Evolutionary conservation across 176 grass and related monocot species (phyloP).

Genomic region (Raddia distichophylla): DNA sequence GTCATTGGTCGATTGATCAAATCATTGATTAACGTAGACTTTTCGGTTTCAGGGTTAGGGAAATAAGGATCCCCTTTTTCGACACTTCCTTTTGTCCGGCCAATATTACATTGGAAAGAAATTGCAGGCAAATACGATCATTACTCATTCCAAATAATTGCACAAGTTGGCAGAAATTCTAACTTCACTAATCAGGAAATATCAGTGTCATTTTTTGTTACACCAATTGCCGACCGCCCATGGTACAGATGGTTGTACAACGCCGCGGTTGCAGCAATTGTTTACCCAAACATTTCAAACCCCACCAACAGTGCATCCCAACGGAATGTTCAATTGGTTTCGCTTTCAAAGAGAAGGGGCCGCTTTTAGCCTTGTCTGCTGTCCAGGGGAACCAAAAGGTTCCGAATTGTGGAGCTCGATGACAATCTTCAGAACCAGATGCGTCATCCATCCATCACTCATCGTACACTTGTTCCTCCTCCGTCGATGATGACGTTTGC

Average conservation of each 20-base stretch:
- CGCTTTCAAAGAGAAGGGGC: neutral
- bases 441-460: constrained; percentile 14
- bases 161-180: neutral
- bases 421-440: neutral
- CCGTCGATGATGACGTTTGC: constrained; percentile 40
- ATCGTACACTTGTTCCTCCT: constrained; percentile 66
- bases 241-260: constrained; percentile 7
- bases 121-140: neutral
- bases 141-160: neutral
- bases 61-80: neutral
- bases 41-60: neutral
- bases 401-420: neutral
- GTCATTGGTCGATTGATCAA: neutral
- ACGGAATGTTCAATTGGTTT: neutral
- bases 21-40: neutral
- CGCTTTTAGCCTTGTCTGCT: neutral
- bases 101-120: neutral
- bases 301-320: neutral
- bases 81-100: neutral
- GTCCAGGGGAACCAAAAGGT: neutral
- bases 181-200: constrained; percentile 31
- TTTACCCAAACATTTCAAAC: neutral
- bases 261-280: constrained; percentile 2
- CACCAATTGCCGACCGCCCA: neutral
- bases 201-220: neutral